These are phyloP conservation scores for Colletotrichum horii DNA, from an alignment of 2,329 filamentous ascomycete species.

Conservation along the genomic window DNA sequence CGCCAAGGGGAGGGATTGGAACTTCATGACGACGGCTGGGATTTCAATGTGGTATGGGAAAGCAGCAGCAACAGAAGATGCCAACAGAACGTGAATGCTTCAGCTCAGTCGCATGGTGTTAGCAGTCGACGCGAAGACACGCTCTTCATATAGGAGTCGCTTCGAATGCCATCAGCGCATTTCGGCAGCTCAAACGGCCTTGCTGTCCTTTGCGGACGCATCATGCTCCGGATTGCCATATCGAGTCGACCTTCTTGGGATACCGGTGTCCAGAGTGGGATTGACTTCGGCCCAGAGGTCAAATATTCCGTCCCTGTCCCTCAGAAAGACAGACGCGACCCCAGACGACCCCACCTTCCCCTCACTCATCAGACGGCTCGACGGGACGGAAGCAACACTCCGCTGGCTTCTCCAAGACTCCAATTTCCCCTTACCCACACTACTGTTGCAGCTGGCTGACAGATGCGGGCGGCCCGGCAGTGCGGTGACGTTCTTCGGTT, in stretches of 20 bases:
- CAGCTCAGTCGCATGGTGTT: neutral
- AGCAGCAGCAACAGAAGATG: neutral
- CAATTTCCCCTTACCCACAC: neutral
- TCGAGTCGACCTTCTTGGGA: constrained; percentile 13
- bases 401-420: neutral
- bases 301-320: neutral
- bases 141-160: neutral
- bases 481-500: neutral
- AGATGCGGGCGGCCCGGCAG: neutral
- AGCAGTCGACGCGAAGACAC: neutral
- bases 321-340: neutral
- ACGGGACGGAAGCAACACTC: neutral
- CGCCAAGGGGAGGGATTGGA: neutral
- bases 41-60: neutral
- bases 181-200: constrained; percentile 20
- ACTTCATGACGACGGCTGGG: neutral
- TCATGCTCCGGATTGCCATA: constrained; percentile 31
- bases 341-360: neutral
- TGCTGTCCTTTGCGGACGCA: constrained; percentile 36
- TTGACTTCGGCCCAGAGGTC: neutral
- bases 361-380: neutral
- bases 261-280: neutral
- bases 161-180: constrained; percentile 2
- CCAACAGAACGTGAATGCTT: neutral
- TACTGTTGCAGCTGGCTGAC: neutral